Evolutionary conservation across 805 yeast genomes (phyloP).

Genomic region (Cyberlindnera meyerae): DNA sequence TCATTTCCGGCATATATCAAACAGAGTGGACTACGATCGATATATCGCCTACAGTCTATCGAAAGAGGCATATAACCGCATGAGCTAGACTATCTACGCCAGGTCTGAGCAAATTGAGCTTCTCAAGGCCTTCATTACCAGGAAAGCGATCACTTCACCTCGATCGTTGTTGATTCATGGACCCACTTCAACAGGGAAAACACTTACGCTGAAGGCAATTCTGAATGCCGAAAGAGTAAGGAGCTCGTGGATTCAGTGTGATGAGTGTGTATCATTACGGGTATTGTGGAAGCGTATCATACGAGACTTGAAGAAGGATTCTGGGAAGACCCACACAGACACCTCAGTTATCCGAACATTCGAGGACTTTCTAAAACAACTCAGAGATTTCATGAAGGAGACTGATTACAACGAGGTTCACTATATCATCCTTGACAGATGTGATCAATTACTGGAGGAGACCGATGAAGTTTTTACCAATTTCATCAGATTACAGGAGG

Average conservation of each 20-base stretch:
- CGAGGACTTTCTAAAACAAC: slow-evolving; percentile 18
- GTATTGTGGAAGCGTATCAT: slow-evolving; percentile 21
- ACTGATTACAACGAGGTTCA: slow-evolving; percentile 13
- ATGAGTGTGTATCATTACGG: slow-evolving; percentile 24
- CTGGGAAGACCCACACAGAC: slow-evolving; percentile 11
- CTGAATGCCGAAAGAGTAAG: slow-evolving; percentile 9
- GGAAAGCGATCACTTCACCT: slow-evolving; percentile 7
- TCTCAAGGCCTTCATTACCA: slow-evolving; percentile 14
- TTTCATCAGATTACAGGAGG: slow-evolving; percentile 21
- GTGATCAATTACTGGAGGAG: slow-evolving; percentile 24
- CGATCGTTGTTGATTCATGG: slow-evolving; percentile 15
- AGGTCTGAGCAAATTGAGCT: slow-evolving; percentile 19
- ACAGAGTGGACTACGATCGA: no score
- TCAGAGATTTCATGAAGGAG: slow-evolving; percentile 12
- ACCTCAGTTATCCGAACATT: slow-evolving; percentile 15
- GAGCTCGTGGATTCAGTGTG: slow-evolving; percentile 21
- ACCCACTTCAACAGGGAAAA: slow-evolving; percentile 22
- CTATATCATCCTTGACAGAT: slow-evolving; percentile 23
- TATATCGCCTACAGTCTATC: no score
- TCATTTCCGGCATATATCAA: no score
- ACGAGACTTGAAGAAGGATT: slow-evolving; percentile 9
- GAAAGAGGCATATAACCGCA: no score
- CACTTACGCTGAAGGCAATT: slow-evolving; percentile 12
- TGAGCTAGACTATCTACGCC: neutral
- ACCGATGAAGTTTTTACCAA: slow-evolving; percentile 12